Evolutionary conservation across 768 basidiomycete genomes (phyloP).

Genomic region (Phlebiopsis flavidoalba): DNA sequence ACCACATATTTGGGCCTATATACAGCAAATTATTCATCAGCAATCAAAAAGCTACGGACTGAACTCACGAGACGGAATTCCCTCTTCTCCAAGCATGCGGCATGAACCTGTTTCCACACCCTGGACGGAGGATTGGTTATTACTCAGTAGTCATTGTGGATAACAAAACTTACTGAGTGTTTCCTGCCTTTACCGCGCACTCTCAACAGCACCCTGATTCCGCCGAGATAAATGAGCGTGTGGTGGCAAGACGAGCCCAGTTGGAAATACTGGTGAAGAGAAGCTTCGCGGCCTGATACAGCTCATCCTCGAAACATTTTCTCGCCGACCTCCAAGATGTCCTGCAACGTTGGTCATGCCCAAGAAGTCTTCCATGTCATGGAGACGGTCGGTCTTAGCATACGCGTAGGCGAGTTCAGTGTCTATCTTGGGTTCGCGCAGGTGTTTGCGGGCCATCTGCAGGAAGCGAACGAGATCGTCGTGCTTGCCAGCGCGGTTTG

Average conservation of each 20-base stretch:
- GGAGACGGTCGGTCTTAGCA: constrained; percentile 94
- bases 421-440: constrained; percentile 96
- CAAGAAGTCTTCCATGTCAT: constrained; percentile 99
- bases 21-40: constrained; percentile 6
- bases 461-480: constrained; percentile 94
- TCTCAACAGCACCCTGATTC: constrained; percentile 97
- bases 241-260: constrained; percentile 97
- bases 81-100: constrained; percentile 94
- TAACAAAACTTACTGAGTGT: constrained; percentile 72
- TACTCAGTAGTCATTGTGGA: background rate
- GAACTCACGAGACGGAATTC: constrained; percentile 82
- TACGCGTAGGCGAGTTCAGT: constrained; percentile 98
- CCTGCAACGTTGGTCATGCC: constrained; percentile 98
- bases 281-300: constrained; percentile 95
- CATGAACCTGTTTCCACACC: constrained; percentile 99
- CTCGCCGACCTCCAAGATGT: constrained; percentile 94
- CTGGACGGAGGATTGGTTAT: constrained; percentile 30
- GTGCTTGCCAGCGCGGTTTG: constrained; percentile 86
- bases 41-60: background rate
- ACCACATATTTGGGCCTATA: constrained; percentile 94
- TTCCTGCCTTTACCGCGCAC: constrained; percentile 98
- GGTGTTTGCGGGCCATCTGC: constrained; percentile 97
- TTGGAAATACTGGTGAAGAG: constrained; percentile 97
- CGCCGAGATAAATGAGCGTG: constrained; percentile 91
- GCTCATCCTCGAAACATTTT: constrained; percentile 98